Base-by-base conservation (phyloP, 2,329 filamentous ascomycete species). In the Aspergillus sp. region DNA sequence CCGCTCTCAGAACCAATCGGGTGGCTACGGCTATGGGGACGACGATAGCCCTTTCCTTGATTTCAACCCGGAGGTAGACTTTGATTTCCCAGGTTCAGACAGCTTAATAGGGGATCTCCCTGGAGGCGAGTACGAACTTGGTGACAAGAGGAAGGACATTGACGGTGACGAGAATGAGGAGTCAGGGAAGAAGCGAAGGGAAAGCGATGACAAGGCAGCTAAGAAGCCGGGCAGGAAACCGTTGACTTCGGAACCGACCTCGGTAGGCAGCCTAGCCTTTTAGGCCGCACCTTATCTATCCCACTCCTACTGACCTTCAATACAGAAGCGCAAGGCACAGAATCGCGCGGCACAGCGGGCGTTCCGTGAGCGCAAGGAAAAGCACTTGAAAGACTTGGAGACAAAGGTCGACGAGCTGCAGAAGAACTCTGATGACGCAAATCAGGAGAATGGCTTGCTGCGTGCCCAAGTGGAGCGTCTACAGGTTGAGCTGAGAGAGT, bases 181-280 rank as follows among this genome's bases (percentile, higher is more conserved):
- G n/a, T 73, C 72, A 27, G 77, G 76, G 36, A 81, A 81, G 53
- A 81, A 82, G 46, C 81, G 89, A 52, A 81, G 87, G 47, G 90
- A 95, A 68, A 82, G 85, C 46, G 83, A 89, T 44, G 88, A 90
- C 36, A 95, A 93, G 70, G 77, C 84, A 35, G 82, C 88, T 26
- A 97, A 97, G 81, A 98, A 97, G 72, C 91, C 93, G 5, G 93
- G 93, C 40, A 82, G 93, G 51, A 98, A 98, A 75, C 93, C 91
- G 13, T 76, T 97, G 59, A 97, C 89, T 38, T 94, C 88, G 19
- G 93, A 97, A 68, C 93, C 93, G 26, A 97, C 88, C 56, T 93
- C 90, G 54, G 91, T 97, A 83, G 74, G 90, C 81, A 47, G 31
- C 6, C 33, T 36, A 35, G 19, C 30, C 35, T 37, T 19, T 29